Evolutionary conservation across 139 green algal species (phyloP).

Genomic region (Dunaliella sp.): DNA sequence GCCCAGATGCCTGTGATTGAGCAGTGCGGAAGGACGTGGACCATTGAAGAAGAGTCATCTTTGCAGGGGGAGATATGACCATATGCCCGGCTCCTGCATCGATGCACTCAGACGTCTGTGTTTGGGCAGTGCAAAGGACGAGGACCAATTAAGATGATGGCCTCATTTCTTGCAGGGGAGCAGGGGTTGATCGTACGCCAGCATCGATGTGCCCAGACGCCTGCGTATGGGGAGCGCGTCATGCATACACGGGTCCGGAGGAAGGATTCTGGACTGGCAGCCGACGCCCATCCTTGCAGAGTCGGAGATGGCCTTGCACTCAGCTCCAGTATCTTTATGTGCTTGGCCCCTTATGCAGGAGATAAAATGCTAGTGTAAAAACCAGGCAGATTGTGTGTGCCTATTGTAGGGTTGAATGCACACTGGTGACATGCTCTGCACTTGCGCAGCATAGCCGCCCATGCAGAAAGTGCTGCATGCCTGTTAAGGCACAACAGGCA

Average conservation of each 20-base stretch:
- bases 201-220: too few relatives aligned
- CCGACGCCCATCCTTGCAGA: neutral
- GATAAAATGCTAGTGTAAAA: neutral
- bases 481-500: neutral
- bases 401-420: neutral
- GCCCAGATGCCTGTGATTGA: constrained; percentile 58
- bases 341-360: neutral
- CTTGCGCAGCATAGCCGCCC: neutral
- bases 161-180: too few relatives aligned
- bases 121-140: too few relatives aligned
- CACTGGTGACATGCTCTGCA: neutral
- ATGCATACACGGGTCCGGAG: neutral
- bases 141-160: too few relatives aligned
- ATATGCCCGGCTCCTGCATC: too few relatives aligned
- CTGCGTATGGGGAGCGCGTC: neutral
- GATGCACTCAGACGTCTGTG: too few relatives aligned
- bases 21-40: too few relatives aligned
- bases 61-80: too few relatives aligned
- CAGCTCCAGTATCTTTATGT: neutral
- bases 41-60: too few relatives aligned
- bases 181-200: too few relatives aligned
- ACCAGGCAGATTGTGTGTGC: neutral
- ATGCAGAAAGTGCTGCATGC: neutral
- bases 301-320: too few relatives aligned
- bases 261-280: neutral